Conservation (phyloP, 2,329 filamentous ascomycete genomes). For the Apiospora arundinis region DNA sequence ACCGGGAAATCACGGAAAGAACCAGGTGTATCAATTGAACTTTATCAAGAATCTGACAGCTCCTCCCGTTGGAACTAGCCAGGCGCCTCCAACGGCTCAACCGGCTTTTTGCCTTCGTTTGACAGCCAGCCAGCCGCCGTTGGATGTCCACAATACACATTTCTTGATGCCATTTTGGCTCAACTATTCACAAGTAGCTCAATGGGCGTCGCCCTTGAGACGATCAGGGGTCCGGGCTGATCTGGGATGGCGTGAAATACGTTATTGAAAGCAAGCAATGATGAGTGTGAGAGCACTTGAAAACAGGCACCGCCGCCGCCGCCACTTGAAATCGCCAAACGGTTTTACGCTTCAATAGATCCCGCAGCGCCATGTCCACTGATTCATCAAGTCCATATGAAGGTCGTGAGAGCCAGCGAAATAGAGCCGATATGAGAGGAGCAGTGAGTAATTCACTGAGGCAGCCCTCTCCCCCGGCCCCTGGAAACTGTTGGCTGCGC, state of each 20-base stretch:
- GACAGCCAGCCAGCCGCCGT: background rate
- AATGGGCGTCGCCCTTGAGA: background rate
- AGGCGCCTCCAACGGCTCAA: background rate
- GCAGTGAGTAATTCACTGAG: background rate
- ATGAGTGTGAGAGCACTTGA: background rate
- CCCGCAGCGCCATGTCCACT: background rate
- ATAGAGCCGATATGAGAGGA: background rate
- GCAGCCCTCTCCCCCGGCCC: background rate
- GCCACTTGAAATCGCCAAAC: background rate
- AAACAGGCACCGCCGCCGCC: background rate
- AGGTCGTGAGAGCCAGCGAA: background rate
- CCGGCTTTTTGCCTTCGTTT: background rate
- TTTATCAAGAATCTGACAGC: background rate
- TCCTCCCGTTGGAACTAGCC: background rate
- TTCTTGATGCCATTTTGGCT: too few species aligned
- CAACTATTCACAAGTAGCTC: background rate
- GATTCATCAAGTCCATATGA: background rate
- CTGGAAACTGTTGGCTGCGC: background rate
- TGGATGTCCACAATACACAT: background rate
- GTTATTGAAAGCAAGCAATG: background rate
- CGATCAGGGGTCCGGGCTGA: background rate
- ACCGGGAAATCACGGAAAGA: background rate
- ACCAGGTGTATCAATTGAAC: background rate
- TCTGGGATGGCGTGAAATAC: background rate
- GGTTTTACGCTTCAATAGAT: background rate